A percentile compares a stretch with the other conserved stretches of the same genome.
phyloP scores from a whole-genome alignment of 768 basidiomycete genomes.

The Suillus bovinus region DNA sequence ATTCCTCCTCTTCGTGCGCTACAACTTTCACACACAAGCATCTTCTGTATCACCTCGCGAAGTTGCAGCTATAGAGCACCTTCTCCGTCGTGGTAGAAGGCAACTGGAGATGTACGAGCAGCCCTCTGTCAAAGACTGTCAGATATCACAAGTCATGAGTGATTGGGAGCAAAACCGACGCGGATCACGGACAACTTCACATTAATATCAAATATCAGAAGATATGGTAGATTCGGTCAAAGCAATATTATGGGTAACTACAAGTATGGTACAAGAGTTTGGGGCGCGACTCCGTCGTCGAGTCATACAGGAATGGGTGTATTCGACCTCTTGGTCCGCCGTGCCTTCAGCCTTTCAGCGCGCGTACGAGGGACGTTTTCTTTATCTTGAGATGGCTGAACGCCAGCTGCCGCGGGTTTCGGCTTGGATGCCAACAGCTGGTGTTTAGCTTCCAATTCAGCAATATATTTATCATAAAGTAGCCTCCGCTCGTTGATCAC shows the following conservation, averaged over 20 bases:
- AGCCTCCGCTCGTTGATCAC: slow-evolving; percentile 88
- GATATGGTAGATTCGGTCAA: not conserved
- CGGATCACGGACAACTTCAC: slow-evolving; percentile 10
- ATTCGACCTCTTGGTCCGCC: not conserved
- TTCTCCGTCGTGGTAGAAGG: slow-evolving; percentile 65
- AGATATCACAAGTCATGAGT: slow-evolving; percentile 69
- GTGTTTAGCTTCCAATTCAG: slow-evolving; percentile 14
- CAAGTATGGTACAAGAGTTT: slow-evolving; percentile 1
- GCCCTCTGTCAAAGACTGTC: slow-evolving; percentile 68
- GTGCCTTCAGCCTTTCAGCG: slow-evolving; percentile 7
- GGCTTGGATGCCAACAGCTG: slow-evolving; percentile 9
- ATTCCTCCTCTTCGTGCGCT: slow-evolving; percentile 68
- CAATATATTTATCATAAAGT: slow-evolving; percentile 57
- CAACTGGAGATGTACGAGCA: slow-evolving; percentile 74
- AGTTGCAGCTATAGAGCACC: slow-evolving; percentile 70
- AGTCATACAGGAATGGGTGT: not conserved
- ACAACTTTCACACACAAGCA: slow-evolving; percentile 68
- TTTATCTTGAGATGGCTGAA: slow-evolving; percentile 9
- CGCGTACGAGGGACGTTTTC: slow-evolving; percentile 7
- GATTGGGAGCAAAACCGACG: slow-evolving; percentile 53
- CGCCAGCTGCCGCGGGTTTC: not conserved
- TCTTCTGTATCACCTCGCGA: slow-evolving; percentile 61
- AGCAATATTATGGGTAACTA: not conserved
- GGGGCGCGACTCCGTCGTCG: not conserved
- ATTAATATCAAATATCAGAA: not conserved